phyloP scores from a whole-genome alignment of 2,329 filamentous ascomycete species.

The Ascochyta clinopodiicola region DNA sequence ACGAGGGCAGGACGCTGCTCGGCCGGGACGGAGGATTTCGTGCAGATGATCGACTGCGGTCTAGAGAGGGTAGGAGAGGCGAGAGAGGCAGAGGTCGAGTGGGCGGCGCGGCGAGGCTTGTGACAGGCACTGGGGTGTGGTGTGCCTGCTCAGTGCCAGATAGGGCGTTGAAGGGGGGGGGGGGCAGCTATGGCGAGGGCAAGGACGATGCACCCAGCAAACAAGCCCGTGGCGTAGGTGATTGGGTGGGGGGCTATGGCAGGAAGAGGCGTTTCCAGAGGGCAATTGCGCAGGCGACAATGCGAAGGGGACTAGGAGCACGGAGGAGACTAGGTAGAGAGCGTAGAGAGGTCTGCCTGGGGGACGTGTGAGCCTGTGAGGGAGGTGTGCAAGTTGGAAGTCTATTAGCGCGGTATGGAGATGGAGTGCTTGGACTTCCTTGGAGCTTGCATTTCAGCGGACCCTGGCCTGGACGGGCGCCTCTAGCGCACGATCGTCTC shows the following conservation, averaged over 20 bases:
- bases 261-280: conserved; percentile 15
- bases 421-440: too few species aligned
- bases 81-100: conserved; percentile 37
- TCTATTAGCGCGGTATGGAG: conserved; percentile 5
- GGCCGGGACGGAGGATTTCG: conserved; percentile 54
- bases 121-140: conserved; percentile 33
- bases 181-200: background rate
- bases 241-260: conserved; percentile 33
- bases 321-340: too few species aligned
- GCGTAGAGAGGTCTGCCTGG: background rate
- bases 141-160: conserved; percentile 18
- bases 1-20: conserved; percentile 27
- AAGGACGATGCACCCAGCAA: conserved; percentile 16
- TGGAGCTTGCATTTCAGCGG: conserved; percentile 5
- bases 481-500: conserved; percentile 28
- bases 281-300: conserved; percentile 1
- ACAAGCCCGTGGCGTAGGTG: conserved; percentile 31
- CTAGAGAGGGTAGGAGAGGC: conserved; percentile 4
- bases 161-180: conserved; percentile 6
- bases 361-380: background rate
- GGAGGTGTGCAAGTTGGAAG: conserved; percentile 18
- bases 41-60: conserved; percentile 59
- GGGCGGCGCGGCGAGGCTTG: conserved; percentile 46
- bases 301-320: background rate
- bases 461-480: background rate